Evolutionary conservation across 176 grass and related monocot genomes (phyloP).

Genomic region (Paspalum notatum): DNA sequence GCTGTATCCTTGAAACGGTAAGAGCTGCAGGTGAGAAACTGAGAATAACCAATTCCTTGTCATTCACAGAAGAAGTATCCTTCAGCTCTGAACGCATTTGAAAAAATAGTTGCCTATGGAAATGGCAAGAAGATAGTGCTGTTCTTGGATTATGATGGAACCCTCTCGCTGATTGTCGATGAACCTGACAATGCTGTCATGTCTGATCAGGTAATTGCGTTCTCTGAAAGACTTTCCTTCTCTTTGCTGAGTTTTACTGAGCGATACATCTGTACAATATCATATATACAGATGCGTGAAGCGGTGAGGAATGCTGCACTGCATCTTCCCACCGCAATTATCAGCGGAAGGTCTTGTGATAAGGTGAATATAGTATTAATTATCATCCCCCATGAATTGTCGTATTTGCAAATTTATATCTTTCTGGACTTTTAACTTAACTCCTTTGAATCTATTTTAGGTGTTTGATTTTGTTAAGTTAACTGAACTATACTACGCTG

Average conservation of each 20-base stretch:
- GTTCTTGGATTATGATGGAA: slow-evolving; percentile 65
- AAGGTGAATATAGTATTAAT: slow-evolving; percentile 44
- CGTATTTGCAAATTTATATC: background rate
- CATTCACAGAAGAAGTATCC: slow-evolving; percentile 59
- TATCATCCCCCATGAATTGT: background rate
- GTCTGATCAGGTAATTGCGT: slow-evolving; percentile 45
- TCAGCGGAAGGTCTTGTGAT: slow-evolving; percentile 75
- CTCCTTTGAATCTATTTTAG: slow-evolving; percentile 41
- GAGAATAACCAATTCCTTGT: background rate
- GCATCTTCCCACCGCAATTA: slow-evolving; percentile 74
- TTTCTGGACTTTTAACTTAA: background rate
- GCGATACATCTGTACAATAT: background rate
- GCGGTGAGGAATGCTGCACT: slow-evolving; percentile 55
- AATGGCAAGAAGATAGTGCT: slow-evolving; percentile 51
- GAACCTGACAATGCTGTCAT: slow-evolving; percentile 59
- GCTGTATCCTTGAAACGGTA: background rate
- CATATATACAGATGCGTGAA: slow-evolving; percentile 55
- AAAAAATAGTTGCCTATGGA: slow-evolving; percentile 35
- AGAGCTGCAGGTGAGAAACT: background rate
- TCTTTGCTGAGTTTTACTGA: background rate
- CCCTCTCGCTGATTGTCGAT: slow-evolving; percentile 59
- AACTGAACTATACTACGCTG: slow-evolving; percentile 74
- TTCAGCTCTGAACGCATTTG: slow-evolving; percentile 55
- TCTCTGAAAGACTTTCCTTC: background rate
- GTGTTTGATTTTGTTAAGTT: slow-evolving; percentile 83